These are phyloP conservation scores for Candida xiaguanensis DNA, from an alignment of 805 yeast species.

Conservation along the genomic window DNA sequence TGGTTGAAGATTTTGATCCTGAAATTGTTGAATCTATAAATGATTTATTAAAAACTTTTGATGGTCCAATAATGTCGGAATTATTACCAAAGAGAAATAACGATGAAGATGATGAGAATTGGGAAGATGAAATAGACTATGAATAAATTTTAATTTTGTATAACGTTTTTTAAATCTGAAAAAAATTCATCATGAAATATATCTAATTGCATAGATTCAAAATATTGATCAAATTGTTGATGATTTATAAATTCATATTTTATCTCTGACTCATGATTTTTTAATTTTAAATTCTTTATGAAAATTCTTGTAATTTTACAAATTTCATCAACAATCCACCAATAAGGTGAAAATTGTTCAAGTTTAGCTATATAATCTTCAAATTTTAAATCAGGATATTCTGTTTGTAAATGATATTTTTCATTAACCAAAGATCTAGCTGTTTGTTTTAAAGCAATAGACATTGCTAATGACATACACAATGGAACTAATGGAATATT, in stretches of 20 bases:
- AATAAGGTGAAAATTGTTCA: constrained; percentile 17
- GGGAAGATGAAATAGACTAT: constrained; percentile 51
- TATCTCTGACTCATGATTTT: background rate
- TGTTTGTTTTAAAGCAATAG: constrained; percentile 18
- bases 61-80: constrained; percentile 53
- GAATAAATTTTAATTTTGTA: constrained; percentile 17
- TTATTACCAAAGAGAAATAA: constrained; percentile 29
- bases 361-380: constrained; percentile 19
- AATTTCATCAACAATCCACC: constrained; percentile 29
- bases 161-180: constrained; percentile 18
- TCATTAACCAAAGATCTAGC: constrained; percentile 11
- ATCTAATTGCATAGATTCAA: constrained; percentile 24
- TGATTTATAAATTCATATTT: background rate
- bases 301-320: constrained; percentile 20
- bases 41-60: constrained; percentile 50
- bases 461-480: constrained; percentile 25
- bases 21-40: constrained; percentile 57
- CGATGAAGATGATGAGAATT: constrained; percentile 30
- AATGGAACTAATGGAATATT: constrained; percentile 26
- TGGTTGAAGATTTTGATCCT: constrained; percentile 46
- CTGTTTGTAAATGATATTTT: constrained; percentile 7
- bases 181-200: constrained; percentile 25
- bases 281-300: constrained; percentile 13
- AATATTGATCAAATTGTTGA: constrained; percentile 19
- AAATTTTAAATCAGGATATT: constrained; percentile 12